Evolutionary conservation across 805 yeast genomes (phyloP), one percentile per base, ranked within the genome.

Genomic region (Scheffersomyces ergatensis): DNA sequence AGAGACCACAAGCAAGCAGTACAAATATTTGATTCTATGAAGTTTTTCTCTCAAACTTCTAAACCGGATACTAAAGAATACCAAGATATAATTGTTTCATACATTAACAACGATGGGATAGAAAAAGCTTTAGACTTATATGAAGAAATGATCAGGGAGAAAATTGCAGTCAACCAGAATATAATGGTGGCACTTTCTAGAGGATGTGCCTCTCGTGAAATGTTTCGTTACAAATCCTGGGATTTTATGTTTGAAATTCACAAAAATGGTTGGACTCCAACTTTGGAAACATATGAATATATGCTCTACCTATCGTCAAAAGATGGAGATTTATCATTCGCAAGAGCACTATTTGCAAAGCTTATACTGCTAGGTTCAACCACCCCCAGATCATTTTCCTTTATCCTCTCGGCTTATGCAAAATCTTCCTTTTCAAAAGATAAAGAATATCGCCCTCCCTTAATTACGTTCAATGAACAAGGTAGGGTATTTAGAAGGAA

Each of bases 21-120:
- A 41, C 80, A 80, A 34, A 67, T 86, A 2, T 93, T 93, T 62
- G 89, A 84, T 48, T 79, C 88, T 46, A 81, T 93, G 89, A 92
- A 89, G 56, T 92, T 87, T 57, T 59, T 84, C 49, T 80, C 93
- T 1, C 54, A 69, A 4, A 65, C 69, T 20, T 79, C 89, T 13
- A 74, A 78, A 37, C 97, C 98, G 0, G 85, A 81, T 36, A 53
- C 77, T 0, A 61, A 64, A 14, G 78, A 89, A 1, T 93, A 89
- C 59, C 80, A 83, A 43, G 77, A 85, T 5, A 78, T 89, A 70
- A 77, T 92, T 11, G 72, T 80, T 9, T 68, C 87, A 6, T 80
- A 85, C 46, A 77, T 82, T 3, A 76, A 76, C 46, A 73, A 78
- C 40, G 71, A 77, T 36, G 77, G 86, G 40, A 68, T 86, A 12